Evolutionary conservation across 2,329 filamentous ascomycete species (phyloP), one percentile per base, ranked within the genome.

Genomic region (Penicillium hesseltinei): DNA sequence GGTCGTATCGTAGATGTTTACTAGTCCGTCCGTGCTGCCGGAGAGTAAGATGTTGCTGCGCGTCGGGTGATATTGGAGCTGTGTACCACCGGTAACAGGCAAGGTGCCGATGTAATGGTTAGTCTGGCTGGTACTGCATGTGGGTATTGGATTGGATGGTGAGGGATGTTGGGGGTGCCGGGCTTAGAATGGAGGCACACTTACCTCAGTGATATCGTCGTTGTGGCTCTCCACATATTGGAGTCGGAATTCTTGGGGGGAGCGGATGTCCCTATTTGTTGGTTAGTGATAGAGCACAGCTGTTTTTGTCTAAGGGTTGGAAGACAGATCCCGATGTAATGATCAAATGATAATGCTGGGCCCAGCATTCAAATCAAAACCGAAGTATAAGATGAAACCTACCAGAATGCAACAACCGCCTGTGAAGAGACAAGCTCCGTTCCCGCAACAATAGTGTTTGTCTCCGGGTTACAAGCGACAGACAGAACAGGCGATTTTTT

Each of bases 11-110:
- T 87, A 87, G 56, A 87, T 74, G 61, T 85, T 86, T 59, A 87
- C 78, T 0, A 87, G 77, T 3, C 84, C 84, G 65, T 88, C 85
- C 21, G 85, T 87, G 66, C 83, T 84, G 39, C 82, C 83, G 11
- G 83, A 85, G 1, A 88, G 77, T 5, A 87, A 76, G 21, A 83
- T 71, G 38, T 79, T 78, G 19, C 77, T 77, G n/a, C 78, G 77
- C 13, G 72, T 76, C 23, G 81, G 81, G 68, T 84, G 81, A 60
- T 81, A 79, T 71, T 80, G 75, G 15, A 84, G 74, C 70, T 79
- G 61, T 58, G 45, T 57, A 52, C 29, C 29, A 52, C 21, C 29
- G 50, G 31, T 45, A 54, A 42, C 29, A 46, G 21, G 44, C 27
- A 54, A 39, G 44, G 40, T 31, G 49, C 33, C 46, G 39, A 52